Evolutionary conservation across 345 rosid genomes (phyloP).

Genomic region (Populus tremula): DNA sequence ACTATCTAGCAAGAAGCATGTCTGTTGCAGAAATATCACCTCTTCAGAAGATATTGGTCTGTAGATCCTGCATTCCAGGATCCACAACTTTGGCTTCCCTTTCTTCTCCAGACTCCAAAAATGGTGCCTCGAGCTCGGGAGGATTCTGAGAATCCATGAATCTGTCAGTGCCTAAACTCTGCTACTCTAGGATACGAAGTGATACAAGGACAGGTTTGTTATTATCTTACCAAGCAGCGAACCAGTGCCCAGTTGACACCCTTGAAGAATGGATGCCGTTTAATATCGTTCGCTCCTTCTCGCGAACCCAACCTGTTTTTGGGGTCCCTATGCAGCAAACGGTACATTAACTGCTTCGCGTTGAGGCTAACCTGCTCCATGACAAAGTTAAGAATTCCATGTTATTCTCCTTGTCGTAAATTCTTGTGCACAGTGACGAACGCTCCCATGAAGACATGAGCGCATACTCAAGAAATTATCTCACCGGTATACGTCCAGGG

Average conservation of each 20-base stretch:
- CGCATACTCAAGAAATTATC: not conserved
- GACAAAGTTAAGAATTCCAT: not conserved
- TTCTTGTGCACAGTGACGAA: too few species aligned
- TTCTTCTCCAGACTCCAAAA: constrained; percentile 39
- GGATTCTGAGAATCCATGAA: constrained; percentile 47
- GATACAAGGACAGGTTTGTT: not conserved
- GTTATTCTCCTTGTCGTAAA: not conserved
- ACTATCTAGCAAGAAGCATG: not conserved
- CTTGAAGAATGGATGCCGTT: constrained; percentile 77
- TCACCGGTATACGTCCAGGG: constrained; percentile 61
- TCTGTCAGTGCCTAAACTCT: not conserved
- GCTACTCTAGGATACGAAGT: too few species aligned
- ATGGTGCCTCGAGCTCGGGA: constrained; percentile 72
- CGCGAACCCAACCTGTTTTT: constrained; percentile 69
- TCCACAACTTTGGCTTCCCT: constrained; percentile 47
- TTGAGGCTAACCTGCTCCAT: constrained; percentile 64
- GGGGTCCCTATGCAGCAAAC: constrained; percentile 81
- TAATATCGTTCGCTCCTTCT: constrained; percentile 83
- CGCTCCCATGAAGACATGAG: too few species aligned
- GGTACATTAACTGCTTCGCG: constrained; percentile 72
- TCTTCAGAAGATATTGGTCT: constrained; percentile 66
- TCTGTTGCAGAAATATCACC: not conserved
- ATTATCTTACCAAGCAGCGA: constrained; percentile 68
- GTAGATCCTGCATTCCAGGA: constrained; percentile 67
- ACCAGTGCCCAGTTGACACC: constrained; percentile 84